Base-by-base conservation (phyloP, 805 yeast species). In the Scheffersomyces amazonensis region DNA sequence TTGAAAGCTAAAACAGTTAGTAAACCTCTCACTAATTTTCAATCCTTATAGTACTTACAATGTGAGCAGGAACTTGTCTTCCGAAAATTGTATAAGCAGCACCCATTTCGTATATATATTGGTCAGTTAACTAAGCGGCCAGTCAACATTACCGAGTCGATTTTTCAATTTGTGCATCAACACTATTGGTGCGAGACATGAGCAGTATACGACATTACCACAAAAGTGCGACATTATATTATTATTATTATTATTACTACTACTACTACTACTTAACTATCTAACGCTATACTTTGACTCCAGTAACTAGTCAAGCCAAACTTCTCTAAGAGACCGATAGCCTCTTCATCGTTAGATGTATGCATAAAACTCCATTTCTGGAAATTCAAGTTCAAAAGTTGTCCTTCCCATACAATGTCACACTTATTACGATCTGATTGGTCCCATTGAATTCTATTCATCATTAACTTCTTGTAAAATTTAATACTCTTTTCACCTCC, bases 351-450 rank as follows among this genome's bases (percentile, higher is more conserved):
- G 34, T 69, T 56, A 8, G 64, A 57, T 8, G 83, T 74, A 33
- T 71, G 62, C 60, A 78, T 78, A 32, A 78, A 67, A 2, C 86
- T 76, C 95, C 95, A 90, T 48, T 74, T 76, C 32, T 70, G 70
- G 56, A 87, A 88, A 37, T 70, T 70, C 10, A 73, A 54, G 1
- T 69, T 71, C 25, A 60, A 56, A 28, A 85, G 42, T 46, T 75
- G 76, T 1, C 96, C 96, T 42, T 77, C 82, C 95, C 96, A 87
- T 2, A 83, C 43, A 15, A 81, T 46, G 2, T 52, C 49, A 41
- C 84, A 75, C 36, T 54, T 53, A 47, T 81, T 82, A 0, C 46
- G 42, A 9, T 44, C 44, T 16, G 39, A 42, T 11, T 45, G 32
- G 13, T 31, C 42, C 97, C 96, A 90, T 25, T 75, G 68, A 37